phyloP scores from a whole-genome alignment of 345 rosid genomes.

The Eucalyptus polybractea region DNA sequence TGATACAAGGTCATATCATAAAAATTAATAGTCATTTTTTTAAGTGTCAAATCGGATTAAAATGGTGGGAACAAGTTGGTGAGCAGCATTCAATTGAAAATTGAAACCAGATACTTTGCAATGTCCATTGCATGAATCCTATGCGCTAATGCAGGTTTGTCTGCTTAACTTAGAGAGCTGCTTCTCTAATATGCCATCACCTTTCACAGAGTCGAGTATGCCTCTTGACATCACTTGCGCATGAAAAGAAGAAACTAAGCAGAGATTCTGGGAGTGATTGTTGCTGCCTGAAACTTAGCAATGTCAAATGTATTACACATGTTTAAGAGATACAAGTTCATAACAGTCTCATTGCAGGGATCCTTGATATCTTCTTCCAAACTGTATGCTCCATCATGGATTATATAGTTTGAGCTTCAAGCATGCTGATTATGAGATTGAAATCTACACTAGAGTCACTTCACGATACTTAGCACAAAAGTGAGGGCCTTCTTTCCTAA shows the following conservation, averaged over 20 bases:
- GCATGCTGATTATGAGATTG: neutral
- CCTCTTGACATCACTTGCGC: neutral
- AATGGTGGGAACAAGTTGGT: neutral
- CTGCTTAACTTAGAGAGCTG: neutral
- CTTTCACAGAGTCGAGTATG: neutral
- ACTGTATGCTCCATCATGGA: neutral
- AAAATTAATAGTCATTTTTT: neutral
- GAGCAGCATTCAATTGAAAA: neutral
- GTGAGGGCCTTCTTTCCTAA: neutral
- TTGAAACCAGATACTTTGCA: neutral
- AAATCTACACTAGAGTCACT: neutral
- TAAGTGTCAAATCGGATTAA: neutral
- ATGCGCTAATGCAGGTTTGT: neutral
- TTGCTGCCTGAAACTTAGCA: neutral
- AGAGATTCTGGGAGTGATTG: neutral
- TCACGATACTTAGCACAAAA: neutral
- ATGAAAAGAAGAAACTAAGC: neutral
- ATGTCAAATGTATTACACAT: neutral
- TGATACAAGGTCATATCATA: neutral
- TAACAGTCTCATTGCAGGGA: neutral
- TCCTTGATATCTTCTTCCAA: neutral
- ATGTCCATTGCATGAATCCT: neutral
- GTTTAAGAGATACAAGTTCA: neutral
- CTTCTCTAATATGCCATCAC: neutral
- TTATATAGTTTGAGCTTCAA: neutral